Evolutionary conservation across 2,329 filamentous ascomycete genomes (phyloP), one percentile per base, ranked within the genome.

Genomic region (Phialophora macrospora): DNA sequence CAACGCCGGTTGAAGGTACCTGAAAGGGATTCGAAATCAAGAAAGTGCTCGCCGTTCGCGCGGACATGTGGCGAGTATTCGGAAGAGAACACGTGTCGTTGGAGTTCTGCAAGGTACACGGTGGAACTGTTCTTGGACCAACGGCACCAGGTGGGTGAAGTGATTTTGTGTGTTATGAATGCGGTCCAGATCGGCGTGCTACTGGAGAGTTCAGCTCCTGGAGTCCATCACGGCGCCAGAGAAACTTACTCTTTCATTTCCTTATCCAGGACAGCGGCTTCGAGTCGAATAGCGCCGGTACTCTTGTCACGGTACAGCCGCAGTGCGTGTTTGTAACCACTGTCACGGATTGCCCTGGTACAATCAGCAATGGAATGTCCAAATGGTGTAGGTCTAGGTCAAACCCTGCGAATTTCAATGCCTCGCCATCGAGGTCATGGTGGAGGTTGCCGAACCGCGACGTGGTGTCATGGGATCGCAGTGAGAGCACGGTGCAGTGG

Each of bases 181-280:
- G 83, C 83, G 2, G 85, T 88, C 86, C 86, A 88, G 62, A 88
- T 83, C 0, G 86, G 86, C 2, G 84, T 82, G 22, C 80, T 82
- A n/a, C 69, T 55, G 55, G 56, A 41, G 63, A 57, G 52, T 49
- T 55, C 22, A 68, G 12, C 61, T 20, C 11, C 32, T 54, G 34
- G 24, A 49, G n/a, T 38, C 26, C n/a, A 44, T 24, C 20, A 17
- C n/a, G 7, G 24, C 22, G 46, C 4, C 34, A 1, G 5, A n/a
- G 41, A 26, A 17, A 65, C 72, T 68, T 75, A 81, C 80, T 80
- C 78, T 68, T 82, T 81, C 75, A 83, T 79, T 1, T 80, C 79
- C 0, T 86, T 85, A 28, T 81, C 77, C 30, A 81, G 78, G 38
- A 86, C 77, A 0, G 83, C 83, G n/a, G 84, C 83, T 72, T 88